A percentile compares a stretch with the other conserved stretches of the same genome.
phyloP scores from a whole-genome alignment of 2,329 filamentous ascomycete genomes.

The Ceratocystis lukuohia region DNA sequence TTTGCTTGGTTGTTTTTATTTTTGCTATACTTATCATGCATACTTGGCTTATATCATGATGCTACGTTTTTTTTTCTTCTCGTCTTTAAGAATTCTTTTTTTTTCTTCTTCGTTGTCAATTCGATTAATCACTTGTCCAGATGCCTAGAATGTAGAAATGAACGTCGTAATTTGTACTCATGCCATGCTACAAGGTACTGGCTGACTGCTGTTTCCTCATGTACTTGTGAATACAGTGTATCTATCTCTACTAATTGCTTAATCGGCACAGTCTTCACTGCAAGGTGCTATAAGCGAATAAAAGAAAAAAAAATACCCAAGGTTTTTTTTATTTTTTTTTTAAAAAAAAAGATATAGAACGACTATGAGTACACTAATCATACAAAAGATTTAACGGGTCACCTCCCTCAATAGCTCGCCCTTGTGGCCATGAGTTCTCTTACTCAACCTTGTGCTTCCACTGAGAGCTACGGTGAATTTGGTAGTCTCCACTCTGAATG shows the following conservation, averaged over 20 bases:
- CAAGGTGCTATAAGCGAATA: too few species aligned
- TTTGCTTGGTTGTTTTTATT: slow-evolving; percentile 10
- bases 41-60: slow-evolving; percentile 6
- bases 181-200: too few species aligned
- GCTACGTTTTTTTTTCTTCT: background rate
- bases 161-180: too few species aligned
- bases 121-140: background rate
- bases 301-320: too few species aligned
- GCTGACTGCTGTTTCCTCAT: too few species aligned
- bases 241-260: too few species aligned
- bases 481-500: slow-evolving; percentile 44
- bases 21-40: slow-evolving; percentile 4
- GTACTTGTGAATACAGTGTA: too few species aligned
- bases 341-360: background rate
- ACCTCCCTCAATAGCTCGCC: background rate
- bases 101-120: background rate
- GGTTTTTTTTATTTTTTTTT: too few species aligned
- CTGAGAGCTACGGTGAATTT: slow-evolving; percentile 38
- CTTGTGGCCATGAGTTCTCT: slow-evolving; percentile 2
- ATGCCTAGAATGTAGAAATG: too few species aligned
- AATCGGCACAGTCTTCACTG: too few species aligned
- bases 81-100: background rate
- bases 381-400: background rate
- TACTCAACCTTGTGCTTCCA: slow-evolving; percentile 38
- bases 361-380: background rate